Evolutionary conservation across 176 grass and related monocot species (phyloP), one percentile per base, ranked within the genome.

Genomic region (Neostapfia colusana): DNA sequence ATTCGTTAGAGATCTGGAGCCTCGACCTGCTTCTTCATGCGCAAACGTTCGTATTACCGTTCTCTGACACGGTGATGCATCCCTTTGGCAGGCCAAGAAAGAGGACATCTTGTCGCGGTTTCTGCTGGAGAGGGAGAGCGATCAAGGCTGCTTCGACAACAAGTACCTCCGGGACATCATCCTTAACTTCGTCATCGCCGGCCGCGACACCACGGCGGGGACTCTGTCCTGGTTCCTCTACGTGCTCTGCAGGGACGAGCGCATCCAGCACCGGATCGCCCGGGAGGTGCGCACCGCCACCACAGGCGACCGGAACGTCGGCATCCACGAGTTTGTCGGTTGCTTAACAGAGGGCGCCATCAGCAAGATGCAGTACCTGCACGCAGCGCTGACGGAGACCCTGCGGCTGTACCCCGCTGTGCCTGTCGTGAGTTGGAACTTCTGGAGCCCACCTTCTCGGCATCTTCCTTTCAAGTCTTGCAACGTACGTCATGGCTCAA

Each of bases 61-160:
- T 13, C 15, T 20, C 5, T 20, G 49, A 51, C 49, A 51, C 49
- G 16, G 16, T 51, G 49, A 51, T 77, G 45, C 15, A 50, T 51
- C 63, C 46, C 69, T 38, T 20, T 82, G 34, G 35, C 69, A 89
- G 84, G 28, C 77, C 51, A 82, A 83, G 58, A 96, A 89, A 51
- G 87, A 87, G 83, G 93, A 92, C 56, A 92, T 96, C 2, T 34
- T 96, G 55, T 96, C 89, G 0, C 83, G 89, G 17, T 96, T 96
- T 69, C 65, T 96, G 13, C 10, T 85, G 10, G 89, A 95, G 75
- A 82, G 84, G 63, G 80, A 82, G 58, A 70, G 60, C 7, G 67
- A 83, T 40, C 79, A 77, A 0, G 55, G 88, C 40, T 78, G 35
- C 51, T 84, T 95, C 28, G 76, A 82, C 78, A 38, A 89, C 69